Evolutionary conservation across 148 eudicot genomes (phyloP).

Genomic region (Silene latifolia): DNA sequence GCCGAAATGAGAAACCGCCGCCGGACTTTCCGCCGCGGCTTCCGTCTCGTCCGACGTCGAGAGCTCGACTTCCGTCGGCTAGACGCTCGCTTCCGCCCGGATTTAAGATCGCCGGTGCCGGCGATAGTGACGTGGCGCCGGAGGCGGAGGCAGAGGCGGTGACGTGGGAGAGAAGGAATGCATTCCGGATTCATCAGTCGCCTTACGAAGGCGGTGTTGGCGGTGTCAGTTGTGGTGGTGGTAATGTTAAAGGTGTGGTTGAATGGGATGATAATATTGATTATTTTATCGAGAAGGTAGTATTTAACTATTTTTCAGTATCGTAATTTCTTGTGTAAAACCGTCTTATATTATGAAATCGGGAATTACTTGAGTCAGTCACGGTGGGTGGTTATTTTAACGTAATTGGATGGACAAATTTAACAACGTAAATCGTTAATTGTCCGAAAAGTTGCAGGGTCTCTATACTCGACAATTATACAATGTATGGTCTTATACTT

Average conservation of each 20-base stretch:
- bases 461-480: no score
- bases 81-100: conserved; percentile 50
- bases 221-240: not conserved
- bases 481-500: no score
- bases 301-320: not conserved
- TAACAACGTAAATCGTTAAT: no score
- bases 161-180: conserved; percentile 22
- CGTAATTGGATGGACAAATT: no score
- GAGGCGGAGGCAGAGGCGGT: not conserved
- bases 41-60: conserved; percentile 62
- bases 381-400: no score
- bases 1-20: conserved; percentile 48
- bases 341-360: not conserved
- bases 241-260: conserved; percentile 28
- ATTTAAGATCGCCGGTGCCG: conserved; percentile 29
- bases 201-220: conserved; percentile 36
- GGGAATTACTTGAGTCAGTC: no score
- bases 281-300: conserved; percentile 75
- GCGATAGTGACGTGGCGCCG: not conserved
- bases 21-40: conserved; percentile 74
- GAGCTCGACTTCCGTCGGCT: conserved; percentile 57
- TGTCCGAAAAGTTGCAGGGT: no score
- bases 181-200: conserved; percentile 52
- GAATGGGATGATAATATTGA: conserved; percentile 65
- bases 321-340: no score